These are phyloP conservation scores for Candida verbasci DNA, from an alignment of 805 yeast genomes.

Conservation along the genomic window DNA sequence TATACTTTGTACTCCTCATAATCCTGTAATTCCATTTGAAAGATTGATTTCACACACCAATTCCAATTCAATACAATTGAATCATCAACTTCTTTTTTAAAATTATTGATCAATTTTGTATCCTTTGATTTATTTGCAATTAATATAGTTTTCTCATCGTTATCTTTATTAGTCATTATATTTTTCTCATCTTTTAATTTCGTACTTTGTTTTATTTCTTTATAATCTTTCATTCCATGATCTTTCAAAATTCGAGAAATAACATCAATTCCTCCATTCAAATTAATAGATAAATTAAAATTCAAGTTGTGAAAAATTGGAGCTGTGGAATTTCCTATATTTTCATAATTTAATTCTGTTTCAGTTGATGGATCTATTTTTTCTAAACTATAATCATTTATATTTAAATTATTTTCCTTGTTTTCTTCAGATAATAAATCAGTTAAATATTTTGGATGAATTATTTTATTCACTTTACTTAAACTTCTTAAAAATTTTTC, in stretches of 20 bases:
- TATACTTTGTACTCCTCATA: conserved; percentile 17
- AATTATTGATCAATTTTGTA: conserved; percentile 18
- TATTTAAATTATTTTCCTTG: conserved; percentile 10
- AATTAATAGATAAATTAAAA: conserved; percentile 52
- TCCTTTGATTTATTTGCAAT: conserved; percentile 37
- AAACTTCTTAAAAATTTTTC: conserved; percentile 78
- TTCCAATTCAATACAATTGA: conserved; percentile 52
- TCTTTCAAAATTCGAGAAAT: conserved; percentile 53
- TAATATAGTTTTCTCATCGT: conserved; percentile 11
- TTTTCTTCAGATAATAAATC: conserved; percentile 39
- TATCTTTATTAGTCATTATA: background rate
- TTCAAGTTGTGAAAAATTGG: conserved; percentile 44
- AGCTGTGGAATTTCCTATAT: conserved; percentile 16
- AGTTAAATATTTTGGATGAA: conserved; percentile 52
- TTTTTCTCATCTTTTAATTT: background rate
- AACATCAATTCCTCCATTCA: conserved; percentile 58
- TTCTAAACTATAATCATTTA: conserved; percentile 32
- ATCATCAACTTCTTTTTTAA: conserved; percentile 13
- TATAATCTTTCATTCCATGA: conserved; percentile 47
- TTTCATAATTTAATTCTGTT: conserved; percentile 14
- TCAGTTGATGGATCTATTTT: conserved; percentile 24
- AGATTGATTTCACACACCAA: conserved; percentile 57
- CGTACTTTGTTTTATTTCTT: conserved; percentile 18
- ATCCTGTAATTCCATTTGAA: conserved; percentile 36
- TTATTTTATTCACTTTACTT: conserved; percentile 48